Conservation (phyloP, 495 filamentous ascomycete genomes). For the Apiosordaria backusii region DNA sequence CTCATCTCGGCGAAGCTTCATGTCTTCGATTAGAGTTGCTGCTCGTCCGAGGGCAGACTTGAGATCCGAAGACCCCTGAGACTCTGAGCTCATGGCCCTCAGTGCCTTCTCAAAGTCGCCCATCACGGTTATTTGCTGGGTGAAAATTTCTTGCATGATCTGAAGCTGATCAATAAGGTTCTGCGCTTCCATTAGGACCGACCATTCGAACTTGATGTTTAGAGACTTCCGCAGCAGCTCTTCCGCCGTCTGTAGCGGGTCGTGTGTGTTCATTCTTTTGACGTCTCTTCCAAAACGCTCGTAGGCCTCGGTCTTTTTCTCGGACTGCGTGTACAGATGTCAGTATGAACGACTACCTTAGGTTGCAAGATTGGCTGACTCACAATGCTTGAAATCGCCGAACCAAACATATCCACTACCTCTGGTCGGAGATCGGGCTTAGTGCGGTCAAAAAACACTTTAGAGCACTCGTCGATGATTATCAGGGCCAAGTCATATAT, state of each 20-base stretch:
- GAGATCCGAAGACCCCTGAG: conserved; percentile 6
- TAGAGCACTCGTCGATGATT: conserved; percentile 27
- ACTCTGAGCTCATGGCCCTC: conserved; percentile 15
- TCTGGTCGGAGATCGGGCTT: conserved; percentile 58
- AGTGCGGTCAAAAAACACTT: conserved; percentile 56
- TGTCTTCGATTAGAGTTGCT: conserved; percentile 18
- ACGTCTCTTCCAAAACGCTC: conserved; percentile 25
- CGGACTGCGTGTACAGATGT: conserved; percentile 10
- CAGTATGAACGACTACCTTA: not conserved
- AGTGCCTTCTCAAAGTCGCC: conserved; percentile 55
- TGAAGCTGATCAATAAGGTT: conserved; percentile 42
- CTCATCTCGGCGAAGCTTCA: conserved; percentile 27
- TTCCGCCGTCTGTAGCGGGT: conserved; percentile 32
- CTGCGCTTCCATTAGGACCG: conserved; percentile 62
- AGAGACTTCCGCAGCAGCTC: conserved; percentile 51
- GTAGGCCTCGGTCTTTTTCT: conserved; percentile 30
- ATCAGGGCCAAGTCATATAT: conserved; percentile 63
- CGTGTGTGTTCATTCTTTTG: conserved; percentile 32
- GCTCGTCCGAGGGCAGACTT: conserved; percentile 20
- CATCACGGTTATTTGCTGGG: conserved; percentile 58
- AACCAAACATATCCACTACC: conserved; percentile 70
- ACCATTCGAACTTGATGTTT: conserved; percentile 66
- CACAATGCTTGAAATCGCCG: conserved; percentile 39
- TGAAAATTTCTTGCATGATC: conserved; percentile 69
- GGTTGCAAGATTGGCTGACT: conserved; percentile 8